Evolutionary conservation across 345 rosid genomes (phyloP).

Genomic region (Euphorbia lathyris): DNA sequence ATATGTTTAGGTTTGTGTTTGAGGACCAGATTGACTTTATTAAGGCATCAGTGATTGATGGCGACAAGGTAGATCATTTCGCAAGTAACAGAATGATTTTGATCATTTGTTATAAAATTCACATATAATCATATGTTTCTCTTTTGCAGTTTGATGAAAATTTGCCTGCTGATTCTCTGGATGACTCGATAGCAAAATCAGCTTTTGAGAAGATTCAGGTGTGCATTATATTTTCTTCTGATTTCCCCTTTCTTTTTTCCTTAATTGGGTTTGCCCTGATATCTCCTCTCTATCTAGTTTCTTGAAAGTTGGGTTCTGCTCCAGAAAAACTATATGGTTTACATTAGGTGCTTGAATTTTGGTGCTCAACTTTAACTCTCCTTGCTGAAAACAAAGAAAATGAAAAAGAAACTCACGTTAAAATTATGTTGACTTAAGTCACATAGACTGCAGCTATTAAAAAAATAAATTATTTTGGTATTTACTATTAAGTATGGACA

Average conservation of each 20-base stretch:
- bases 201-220: constrained; percentile 88
- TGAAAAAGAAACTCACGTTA: background rate
- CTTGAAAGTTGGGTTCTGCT: background rate
- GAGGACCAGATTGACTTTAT: constrained; percentile 95
- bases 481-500: background rate
- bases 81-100: constrained; percentile 1
- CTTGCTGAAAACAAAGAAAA: background rate
- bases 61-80: constrained; percentile 61
- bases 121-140: constrained; percentile 1
- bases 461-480: background rate
- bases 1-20: constrained; percentile 65
- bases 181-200: constrained; percentile 49
- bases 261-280: background rate
- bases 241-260: constrained; percentile 4
- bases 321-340: background rate
- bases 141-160: constrained; percentile 50
- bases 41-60: constrained; percentile 76
- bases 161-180: constrained; percentile 37
- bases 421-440: background rate
- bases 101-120: background rate
- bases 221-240: background rate
- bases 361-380: background rate
- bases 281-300: background rate
- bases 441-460: background rate
- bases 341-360: background rate